Conservation (phyloP, 2,329 filamentous ascomycete genomes). For the Shiraia sp. region DNA sequence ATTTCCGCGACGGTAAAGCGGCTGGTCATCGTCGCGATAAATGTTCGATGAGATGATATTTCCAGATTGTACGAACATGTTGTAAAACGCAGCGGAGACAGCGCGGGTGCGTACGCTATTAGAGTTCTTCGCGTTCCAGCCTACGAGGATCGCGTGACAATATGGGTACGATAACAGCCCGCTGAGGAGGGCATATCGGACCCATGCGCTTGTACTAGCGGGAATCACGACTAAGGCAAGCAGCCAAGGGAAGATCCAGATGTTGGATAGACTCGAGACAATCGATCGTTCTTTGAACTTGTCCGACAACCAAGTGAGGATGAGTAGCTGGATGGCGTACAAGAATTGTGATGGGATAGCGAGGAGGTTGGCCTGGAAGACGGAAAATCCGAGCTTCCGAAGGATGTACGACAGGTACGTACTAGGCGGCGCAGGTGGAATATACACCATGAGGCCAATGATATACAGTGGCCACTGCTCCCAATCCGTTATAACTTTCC, state of each 20-base stretch:
- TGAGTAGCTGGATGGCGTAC: constrained; percentile 48
- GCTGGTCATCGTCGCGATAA: constrained; percentile 52
- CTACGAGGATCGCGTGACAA: constrained; percentile 49
- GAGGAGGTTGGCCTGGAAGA: constrained; percentile 66
- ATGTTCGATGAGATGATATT: constrained; percentile 54
- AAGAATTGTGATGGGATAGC: constrained; percentile 56
- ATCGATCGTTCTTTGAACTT: constrained; percentile 52
- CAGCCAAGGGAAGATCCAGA: constrained; percentile 66
- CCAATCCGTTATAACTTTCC: constrained; percentile 32
- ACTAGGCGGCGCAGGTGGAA: constrained; percentile 19
- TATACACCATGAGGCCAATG: constrained; percentile 50
- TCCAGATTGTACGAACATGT: constrained; percentile 53
- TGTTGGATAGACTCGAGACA: constrained; percentile 53
- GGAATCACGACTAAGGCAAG: constrained; percentile 56
- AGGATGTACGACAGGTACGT: constrained; percentile 60
- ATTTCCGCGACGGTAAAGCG: constrained; percentile 51
- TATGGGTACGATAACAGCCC: constrained; percentile 60
- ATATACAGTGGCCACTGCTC: constrained; percentile 41
- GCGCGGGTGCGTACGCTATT: constrained; percentile 47
- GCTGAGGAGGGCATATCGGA: constrained; percentile 56
- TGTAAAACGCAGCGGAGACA: constrained; percentile 47
- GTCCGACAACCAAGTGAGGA: constrained; percentile 52
- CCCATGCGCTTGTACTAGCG: constrained; percentile 52
- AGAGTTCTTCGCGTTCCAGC: constrained; percentile 45
- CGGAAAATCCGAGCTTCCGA: constrained; percentile 62